These are phyloP conservation scores for Physocladia obscura DNA, from an alignment of 192 early-diverging fungal genomes.

Conservation along the genomic window DNA sequence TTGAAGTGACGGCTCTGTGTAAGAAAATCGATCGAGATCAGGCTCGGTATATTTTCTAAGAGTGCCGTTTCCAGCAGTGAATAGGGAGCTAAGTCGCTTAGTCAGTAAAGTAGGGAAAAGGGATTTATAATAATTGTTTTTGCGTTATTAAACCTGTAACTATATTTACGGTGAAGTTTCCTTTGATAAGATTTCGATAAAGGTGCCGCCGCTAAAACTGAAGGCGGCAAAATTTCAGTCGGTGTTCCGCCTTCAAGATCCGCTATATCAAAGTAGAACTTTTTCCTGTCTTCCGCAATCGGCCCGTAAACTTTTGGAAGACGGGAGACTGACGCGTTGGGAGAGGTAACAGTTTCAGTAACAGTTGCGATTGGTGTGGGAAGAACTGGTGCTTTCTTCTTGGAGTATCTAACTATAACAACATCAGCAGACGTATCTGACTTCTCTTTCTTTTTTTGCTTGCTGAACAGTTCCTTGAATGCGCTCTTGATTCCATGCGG, in stretches of 20 bases:
- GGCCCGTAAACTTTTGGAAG: neutral
- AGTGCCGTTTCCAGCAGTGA: neutral
- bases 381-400: neutral
- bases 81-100: constrained; percentile 1
- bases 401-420: neutral
- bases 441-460: neutral
- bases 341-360: too few species aligned
- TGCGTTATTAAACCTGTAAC: constrained; percentile 9
- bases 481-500: constrained; percentile 14
- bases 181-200: constrained; percentile 3
- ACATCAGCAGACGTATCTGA: neutral
- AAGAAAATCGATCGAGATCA: constrained; percentile 13
- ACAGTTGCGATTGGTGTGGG: too few species aligned
- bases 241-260: neutral
- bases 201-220: neutral
- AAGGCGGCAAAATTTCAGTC: neutral
- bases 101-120: neutral
- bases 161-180: neutral
- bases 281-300: neutral
- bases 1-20: constrained; percentile 1
- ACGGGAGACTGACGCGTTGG: neutral
- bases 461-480: constrained; percentile 2
- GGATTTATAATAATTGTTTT: neutral
- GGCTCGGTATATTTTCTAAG: neutral
- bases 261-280: neutral